These are phyloP conservation scores for Aschersonia sp. DNA, from an alignment of 2,329 filamentous ascomycete genomes.

Conservation along the genomic window DNA sequence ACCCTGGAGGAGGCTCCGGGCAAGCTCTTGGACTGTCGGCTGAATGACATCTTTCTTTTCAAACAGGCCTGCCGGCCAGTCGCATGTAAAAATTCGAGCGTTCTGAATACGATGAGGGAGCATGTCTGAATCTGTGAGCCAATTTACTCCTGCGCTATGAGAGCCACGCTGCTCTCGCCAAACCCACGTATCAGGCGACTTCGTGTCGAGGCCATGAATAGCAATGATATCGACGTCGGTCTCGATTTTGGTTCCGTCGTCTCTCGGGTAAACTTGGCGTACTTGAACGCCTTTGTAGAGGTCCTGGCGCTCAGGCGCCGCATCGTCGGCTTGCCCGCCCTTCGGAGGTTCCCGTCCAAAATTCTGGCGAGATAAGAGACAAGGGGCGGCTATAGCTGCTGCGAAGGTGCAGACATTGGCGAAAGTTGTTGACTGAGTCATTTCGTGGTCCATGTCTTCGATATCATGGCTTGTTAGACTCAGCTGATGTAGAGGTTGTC, in stretches of 20 bases:
- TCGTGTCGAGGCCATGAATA: slow-evolving; percentile 18
- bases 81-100: slow-evolving; percentile 14
- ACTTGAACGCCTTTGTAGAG: too few species aligned
- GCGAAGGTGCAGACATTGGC: too few species aligned
- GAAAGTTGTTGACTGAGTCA: too few species aligned
- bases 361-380: too few species aligned
- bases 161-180: slow-evolving; percentile 3
- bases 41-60: slow-evolving; percentile 6
- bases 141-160: slow-evolving; percentile 7
- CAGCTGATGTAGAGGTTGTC: too few species aligned
- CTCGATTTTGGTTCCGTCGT: background rate
- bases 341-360: too few species aligned
- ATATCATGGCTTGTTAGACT: too few species aligned
- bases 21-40: slow-evolving; percentile 8
- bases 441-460: too few species aligned
- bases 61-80: slow-evolving; percentile 13
- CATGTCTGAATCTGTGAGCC: slow-evolving; percentile 11
- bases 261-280: too few species aligned
- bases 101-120: slow-evolving; percentile 7
- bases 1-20: slow-evolving; percentile 9
- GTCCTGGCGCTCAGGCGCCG: too few species aligned
- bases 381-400: too few species aligned
- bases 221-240: slow-evolving; percentile 17
- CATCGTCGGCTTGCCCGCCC: too few species aligned
- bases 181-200: slow-evolving; percentile 14